Conservation (phyloP, 768 basidiomycete species). For the Psilocybe sp. region DNA sequence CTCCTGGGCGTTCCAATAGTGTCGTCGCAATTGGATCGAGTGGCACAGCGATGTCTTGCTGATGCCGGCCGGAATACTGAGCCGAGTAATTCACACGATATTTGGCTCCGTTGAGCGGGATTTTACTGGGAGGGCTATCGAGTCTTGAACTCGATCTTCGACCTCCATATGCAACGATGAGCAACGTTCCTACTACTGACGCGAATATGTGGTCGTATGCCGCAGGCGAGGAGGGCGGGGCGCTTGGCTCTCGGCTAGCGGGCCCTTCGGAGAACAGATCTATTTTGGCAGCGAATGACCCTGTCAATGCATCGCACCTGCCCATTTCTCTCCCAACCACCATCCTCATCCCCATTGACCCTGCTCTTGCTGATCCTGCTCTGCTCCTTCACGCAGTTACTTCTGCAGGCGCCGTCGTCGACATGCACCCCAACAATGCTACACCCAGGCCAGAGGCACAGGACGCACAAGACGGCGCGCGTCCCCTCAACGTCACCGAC, state of each 20-base stretch:
- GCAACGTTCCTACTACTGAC: constrained; percentile 11
- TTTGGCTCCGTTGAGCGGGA: constrained; percentile 14
- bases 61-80: too few relatives aligned
- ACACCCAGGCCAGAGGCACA: constrained; percentile 40
- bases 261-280: constrained; percentile 27
- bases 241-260: constrained; percentile 19
- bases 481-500: constrained; percentile 89
- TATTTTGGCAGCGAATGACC: constrained; percentile 24
- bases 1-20: too few relatives aligned
- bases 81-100: constrained; percentile 15
- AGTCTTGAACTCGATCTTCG: constrained; percentile 1
- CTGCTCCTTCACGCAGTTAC: constrained; percentile 19
- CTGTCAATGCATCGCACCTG: constrained; percentile 21
- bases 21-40: too few relatives aligned
- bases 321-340: constrained; percentile 16
- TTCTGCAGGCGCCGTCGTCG: constrained; percentile 11
- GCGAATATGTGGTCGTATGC: constrained; percentile 9
- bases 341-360: constrained; percentile 17
- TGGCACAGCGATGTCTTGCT: too few relatives aligned
- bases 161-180: constrained; percentile 4
- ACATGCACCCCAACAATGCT: constrained; percentile 21
- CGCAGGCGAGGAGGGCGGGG: constrained; percentile 3
- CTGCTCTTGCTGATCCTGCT: constrained; percentile 19
- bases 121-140: neutral
- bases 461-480: constrained; percentile 36